phyloP scores from a whole-genome alignment of 2,329 filamentous ascomycete species.

The Aureobasidium sp. region DNA sequence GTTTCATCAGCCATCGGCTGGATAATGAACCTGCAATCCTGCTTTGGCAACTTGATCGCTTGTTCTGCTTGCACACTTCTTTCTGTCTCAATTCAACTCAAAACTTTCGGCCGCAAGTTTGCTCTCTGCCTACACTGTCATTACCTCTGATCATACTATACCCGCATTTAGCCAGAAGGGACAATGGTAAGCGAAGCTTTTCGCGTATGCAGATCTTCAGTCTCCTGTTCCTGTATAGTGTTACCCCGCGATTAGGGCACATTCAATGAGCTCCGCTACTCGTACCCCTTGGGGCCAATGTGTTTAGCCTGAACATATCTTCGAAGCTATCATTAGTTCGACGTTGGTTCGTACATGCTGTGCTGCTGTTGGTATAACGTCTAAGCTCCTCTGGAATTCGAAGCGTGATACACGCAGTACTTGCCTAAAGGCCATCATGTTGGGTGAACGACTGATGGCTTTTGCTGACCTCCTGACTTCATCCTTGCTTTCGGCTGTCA shows the following conservation, averaged over 20 bases:
- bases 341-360: neutral
- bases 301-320: slow-evolving; percentile 1
- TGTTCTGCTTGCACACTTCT: neutral
- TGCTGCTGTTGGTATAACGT: neutral
- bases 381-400: neutral
- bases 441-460: neutral
- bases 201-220: neutral
- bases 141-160: neutral
- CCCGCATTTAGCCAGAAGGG: neutral
- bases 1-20: neutral
- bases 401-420: neutral
- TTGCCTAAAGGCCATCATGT: neutral
- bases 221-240: neutral
- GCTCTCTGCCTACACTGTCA: neutral
- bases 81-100: neutral
- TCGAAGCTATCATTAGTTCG: neutral
- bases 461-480: neutral
- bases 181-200: neutral
- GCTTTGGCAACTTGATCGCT: neutral
- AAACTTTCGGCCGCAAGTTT: neutral
- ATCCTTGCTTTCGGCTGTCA: neutral
- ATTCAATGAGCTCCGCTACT: neutral
- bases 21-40: neutral
- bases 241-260: neutral
- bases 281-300: neutral